These are phyloP conservation scores for Leishmania mexicana DNA, from an alignment of 208 protist genomes.

Conservation along the genomic window DNA sequence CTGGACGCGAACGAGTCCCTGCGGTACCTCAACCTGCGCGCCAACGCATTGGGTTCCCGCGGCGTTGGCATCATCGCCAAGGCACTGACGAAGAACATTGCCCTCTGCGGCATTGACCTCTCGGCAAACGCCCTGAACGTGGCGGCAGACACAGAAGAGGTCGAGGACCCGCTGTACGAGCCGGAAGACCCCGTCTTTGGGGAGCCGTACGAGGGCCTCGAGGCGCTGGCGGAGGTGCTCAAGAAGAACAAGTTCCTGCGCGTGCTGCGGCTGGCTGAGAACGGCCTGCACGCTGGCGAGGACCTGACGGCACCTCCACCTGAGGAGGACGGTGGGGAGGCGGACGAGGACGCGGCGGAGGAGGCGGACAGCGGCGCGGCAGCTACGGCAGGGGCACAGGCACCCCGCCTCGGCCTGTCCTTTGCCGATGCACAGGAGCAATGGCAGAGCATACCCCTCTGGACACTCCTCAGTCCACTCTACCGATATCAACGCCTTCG, in stretches of 20 bases:
- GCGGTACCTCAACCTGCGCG: slow-evolving; percentile 77
- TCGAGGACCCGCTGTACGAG: slow-evolving; percentile 75
- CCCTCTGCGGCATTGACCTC: slow-evolving; percentile 67
- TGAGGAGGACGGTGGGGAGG: slow-evolving; percentile 50
- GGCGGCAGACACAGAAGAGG: slow-evolving; percentile 45
- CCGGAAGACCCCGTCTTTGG: slow-evolving; percentile 85
- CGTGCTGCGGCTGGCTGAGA: slow-evolving; percentile 66
- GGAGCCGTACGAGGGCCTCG: slow-evolving; percentile 68
- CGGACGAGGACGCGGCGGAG: slow-evolving; percentile 35
- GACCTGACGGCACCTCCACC: slow-evolving; percentile 45
- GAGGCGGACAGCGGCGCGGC: slow-evolving; percentile 7
- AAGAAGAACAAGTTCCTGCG: slow-evolving; percentile 93
- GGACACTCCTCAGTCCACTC: slow-evolving; percentile 73
- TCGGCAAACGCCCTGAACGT: slow-evolving; percentile 62
- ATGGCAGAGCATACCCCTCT: slow-evolving; percentile 80
- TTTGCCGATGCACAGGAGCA: slow-evolving; percentile 26
- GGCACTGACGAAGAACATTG: slow-evolving; percentile 87
- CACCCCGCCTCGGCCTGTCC: slow-evolving; percentile 3
- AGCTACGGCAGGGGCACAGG: background rate
- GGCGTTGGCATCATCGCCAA: slow-evolving; percentile 87
- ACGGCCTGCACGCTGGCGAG: slow-evolving; percentile 85
- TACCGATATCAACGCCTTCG: slow-evolving; percentile 73
- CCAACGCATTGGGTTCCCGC: slow-evolving; percentile 72
- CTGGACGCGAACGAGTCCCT: slow-evolving; percentile 82
- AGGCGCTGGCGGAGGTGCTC: slow-evolving; percentile 83